Evolutionary conservation across 345 rosid genomes (phyloP).

Genomic region (Camelina laxa): DNA sequence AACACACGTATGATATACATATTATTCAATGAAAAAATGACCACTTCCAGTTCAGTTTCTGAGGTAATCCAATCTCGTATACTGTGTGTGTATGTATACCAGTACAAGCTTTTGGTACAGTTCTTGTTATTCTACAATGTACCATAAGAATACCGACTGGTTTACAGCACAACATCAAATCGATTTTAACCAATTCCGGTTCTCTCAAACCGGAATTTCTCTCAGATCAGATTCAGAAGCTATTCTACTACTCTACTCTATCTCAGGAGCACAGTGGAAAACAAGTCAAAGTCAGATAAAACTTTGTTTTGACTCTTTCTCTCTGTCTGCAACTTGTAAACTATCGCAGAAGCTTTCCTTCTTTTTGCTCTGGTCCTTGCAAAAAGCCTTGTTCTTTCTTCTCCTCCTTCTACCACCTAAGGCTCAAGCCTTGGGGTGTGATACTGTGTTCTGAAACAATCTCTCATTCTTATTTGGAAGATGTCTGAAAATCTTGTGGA

Average conservation of each 20-base stretch:
- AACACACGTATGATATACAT: not conserved
- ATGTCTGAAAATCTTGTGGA: slow-evolving; percentile 32
- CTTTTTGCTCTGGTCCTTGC: slow-evolving; percentile 22
- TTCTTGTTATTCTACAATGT: slow-evolving; percentile 20
- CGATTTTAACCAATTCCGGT: slow-evolving; percentile 30
- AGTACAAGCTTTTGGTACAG: slow-evolving; percentile 25
- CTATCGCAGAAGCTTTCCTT: slow-evolving; percentile 29
- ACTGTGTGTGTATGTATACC: not conserved
- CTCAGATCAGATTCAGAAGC: not conserved
- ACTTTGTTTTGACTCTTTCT: not conserved
- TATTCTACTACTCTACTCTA: not conserved
- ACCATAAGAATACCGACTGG: slow-evolving; percentile 1
- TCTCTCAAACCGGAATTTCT: slow-evolving; percentile 19
- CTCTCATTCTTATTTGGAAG: slow-evolving; percentile 31
- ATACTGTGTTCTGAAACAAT: slow-evolving; percentile 29
- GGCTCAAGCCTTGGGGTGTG: slow-evolving; percentile 37
- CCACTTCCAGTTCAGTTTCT: slow-evolving; percentile 13
- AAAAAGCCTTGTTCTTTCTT: slow-evolving; percentile 12
- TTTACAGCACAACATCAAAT: slow-evolving; percentile 33
- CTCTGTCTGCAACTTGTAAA: slow-evolving; percentile 29
- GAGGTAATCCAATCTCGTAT: slow-evolving; percentile 12
- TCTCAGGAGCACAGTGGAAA: slow-evolving; percentile 20
- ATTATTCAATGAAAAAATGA: not conserved
- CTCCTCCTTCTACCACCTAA: slow-evolving; percentile 16
- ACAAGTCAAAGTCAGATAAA: not conserved